phyloP scores from a whole-genome alignment of 345 rosid species.

The Gossypium stocksii region DNA sequence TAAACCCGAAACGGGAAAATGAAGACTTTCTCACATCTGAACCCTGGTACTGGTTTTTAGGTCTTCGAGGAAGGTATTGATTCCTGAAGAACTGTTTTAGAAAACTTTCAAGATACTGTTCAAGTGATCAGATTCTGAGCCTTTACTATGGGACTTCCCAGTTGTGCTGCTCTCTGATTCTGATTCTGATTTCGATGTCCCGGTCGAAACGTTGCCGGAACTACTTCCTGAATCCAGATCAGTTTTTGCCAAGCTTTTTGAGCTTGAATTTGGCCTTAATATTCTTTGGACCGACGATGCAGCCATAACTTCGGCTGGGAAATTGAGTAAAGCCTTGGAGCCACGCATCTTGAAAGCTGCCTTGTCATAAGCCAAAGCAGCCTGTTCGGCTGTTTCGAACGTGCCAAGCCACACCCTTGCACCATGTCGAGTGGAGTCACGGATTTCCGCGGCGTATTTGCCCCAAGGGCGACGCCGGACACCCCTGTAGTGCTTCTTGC shows the following conservation, averaged over 20 bases:
- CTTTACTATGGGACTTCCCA: slow-evolving; percentile 11
- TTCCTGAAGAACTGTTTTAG: background rate
- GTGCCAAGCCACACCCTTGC: slow-evolving; percentile 61
- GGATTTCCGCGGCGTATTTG: slow-evolving; percentile 62
- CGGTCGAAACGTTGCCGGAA: slow-evolving; percentile 9
- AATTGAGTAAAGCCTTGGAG: slow-evolving; percentile 60
- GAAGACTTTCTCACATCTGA: background rate
- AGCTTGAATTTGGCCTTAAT: background rate
- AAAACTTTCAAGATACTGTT: slow-evolving; percentile 4
- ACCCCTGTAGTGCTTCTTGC: slow-evolving; percentile 55
- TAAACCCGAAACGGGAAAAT: background rate
- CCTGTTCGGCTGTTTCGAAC: slow-evolving; percentile 53
- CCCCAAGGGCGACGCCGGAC: slow-evolving; percentile 72
- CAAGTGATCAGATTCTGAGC: background rate
- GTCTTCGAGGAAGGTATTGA: background rate
- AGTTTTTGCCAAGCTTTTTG: background rate
- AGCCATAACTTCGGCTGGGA: slow-evolving; percentile 41
- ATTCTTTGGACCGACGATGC: slow-evolving; percentile 6
- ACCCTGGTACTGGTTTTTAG: background rate
- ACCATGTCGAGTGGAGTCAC: slow-evolving; percentile 46
- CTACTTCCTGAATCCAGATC: slow-evolving; percentile 15
- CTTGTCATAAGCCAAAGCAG: slow-evolving; percentile 59
- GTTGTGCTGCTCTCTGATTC: slow-evolving; percentile 25
- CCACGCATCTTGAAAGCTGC: slow-evolving; percentile 68
- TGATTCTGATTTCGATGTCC: slow-evolving; percentile 17